Conservation (phyloP, 1,139 yeast genomes). For the Magnusiomyces tetraspermus region DNA sequence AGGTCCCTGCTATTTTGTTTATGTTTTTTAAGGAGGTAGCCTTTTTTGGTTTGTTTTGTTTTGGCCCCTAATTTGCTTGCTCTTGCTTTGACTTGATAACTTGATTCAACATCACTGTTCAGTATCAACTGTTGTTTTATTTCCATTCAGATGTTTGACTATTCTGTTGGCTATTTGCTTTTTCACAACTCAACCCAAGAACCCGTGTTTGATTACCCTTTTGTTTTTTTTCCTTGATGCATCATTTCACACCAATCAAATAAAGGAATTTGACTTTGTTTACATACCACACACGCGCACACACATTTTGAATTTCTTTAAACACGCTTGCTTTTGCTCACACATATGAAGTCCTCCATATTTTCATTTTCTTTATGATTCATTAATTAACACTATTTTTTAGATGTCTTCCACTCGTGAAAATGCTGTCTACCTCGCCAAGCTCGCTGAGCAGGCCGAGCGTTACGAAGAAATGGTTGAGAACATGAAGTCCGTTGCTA, state of each 20-base stretch:
- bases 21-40: not conserved
- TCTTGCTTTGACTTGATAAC: no score
- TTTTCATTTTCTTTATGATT: not conserved
- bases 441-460: conserved; percentile 98
- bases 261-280: not conserved
- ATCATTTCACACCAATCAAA: not conserved
- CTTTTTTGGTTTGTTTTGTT: not conserved
- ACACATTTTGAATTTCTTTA: not conserved
- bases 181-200: no score
- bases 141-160: no score
- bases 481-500: conserved; percentile 95
- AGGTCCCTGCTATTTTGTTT: no score
- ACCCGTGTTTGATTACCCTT: no score
- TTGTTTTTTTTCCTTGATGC: not conserved
- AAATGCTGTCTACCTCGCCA: conserved; percentile 94
- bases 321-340: not conserved
- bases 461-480: conserved; percentile 99
- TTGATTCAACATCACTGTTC: no score
- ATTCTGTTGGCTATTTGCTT: not conserved
- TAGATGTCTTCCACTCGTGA: conserved; percentile 53
- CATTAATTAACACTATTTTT: not conserved
- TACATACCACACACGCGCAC: not conserved
- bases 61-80: not conserved
- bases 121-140: no score
- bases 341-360: no score